Percentiles rank a stretch among this genome's conserved stretches.
Evolutionary conservation across 2,329 filamentous ascomycete genomes (phyloP).

Genomic region (Penicillium sp.): DNA sequence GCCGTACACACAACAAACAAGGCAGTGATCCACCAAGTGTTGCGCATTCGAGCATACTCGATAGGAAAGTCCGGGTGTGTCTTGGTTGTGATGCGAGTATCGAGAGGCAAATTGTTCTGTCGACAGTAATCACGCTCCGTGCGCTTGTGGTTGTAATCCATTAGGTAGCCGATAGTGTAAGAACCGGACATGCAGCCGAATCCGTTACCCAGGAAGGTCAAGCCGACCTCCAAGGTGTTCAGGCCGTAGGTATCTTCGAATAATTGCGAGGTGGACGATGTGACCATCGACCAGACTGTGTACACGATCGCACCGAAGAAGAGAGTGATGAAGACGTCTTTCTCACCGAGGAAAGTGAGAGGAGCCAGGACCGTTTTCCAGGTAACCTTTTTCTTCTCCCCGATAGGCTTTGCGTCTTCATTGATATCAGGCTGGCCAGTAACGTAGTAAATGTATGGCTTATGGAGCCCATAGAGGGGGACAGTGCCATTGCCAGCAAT

Average conservation of each 20-base stretch:
- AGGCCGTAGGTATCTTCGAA: constrained; percentile 42
- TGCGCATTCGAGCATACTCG: constrained; percentile 39
- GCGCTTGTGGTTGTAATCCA: constrained; percentile 43
- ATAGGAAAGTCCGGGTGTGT: constrained; percentile 44
- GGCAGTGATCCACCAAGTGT: constrained; percentile 42
- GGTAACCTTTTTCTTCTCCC: constrained; percentile 29
- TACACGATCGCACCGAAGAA: constrained; percentile 49
- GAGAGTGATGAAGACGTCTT: constrained; percentile 48
- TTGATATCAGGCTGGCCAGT: constrained; percentile 20
- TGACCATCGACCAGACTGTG: constrained; percentile 53
- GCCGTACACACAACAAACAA: constrained; percentile 39
- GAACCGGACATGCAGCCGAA: constrained; percentile 47
- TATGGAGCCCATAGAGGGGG: constrained; percentile 40
- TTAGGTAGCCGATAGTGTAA: constrained; percentile 42
- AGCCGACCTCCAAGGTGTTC: constrained; percentile 41
- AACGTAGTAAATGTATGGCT: constrained; percentile 40
- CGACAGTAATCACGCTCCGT: constrained; percentile 35
- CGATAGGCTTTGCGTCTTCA: constrained; percentile 11
- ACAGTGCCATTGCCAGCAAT: constrained; percentile 48
- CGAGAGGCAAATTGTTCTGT: constrained; percentile 29
- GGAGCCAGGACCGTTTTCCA: constrained; percentile 39
- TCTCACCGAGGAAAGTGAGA: constrained; percentile 45
- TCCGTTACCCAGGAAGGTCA: constrained; percentile 46
- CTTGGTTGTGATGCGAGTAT: constrained; percentile 30
- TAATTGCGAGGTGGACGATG: constrained; percentile 43